phyloP scores from a whole-genome alignment of 2,329 filamentous ascomycete species.

The Calonectria leucothoes region DNA sequence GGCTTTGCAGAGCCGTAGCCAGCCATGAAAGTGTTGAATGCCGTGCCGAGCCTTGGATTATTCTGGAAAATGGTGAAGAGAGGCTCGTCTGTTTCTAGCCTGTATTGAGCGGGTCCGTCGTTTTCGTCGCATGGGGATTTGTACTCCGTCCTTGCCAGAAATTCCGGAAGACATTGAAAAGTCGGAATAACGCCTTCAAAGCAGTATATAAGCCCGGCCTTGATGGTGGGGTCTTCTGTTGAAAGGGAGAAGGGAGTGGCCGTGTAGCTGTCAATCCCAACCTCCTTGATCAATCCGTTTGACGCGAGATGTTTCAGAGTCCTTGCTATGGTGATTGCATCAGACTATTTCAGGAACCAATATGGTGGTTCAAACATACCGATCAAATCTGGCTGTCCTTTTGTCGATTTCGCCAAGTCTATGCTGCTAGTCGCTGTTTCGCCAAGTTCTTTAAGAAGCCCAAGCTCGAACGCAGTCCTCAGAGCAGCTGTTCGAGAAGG shows the following conservation, averaged over 20 bases:
- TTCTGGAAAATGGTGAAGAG: conserved; percentile 48
- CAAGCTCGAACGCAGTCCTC: conserved; percentile 29
- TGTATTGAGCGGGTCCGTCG: conserved; percentile 34
- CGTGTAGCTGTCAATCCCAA: conserved; percentile 10
- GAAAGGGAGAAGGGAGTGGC: conserved; percentile 18
- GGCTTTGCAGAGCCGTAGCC: conserved; percentile 47
- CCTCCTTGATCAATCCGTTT: conserved; percentile 23
- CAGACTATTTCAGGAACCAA: background rate
- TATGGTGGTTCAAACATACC: background rate
- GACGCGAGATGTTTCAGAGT: conserved; percentile 22
- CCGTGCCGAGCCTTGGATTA: conserved; percentile 42
- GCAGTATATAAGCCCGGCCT: conserved; percentile 27
- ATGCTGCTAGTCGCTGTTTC: conserved; percentile 19
- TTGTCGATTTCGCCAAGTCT: conserved; percentile 18
- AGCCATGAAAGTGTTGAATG: conserved; percentile 51
- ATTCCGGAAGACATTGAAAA: conserved; percentile 46
- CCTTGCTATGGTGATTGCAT: conserved; percentile 4
- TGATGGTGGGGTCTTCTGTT: conserved; percentile 27
- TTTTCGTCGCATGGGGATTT: conserved; percentile 43
- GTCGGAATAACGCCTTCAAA: conserved; percentile 32
- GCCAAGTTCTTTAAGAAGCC: conserved; percentile 25
- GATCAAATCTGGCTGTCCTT: conserved; percentile 22
- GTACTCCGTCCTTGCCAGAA: conserved; percentile 47
- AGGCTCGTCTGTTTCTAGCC: conserved; percentile 35
- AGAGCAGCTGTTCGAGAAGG: conserved; percentile 29